A percentile compares a stretch with the other conserved stretches of the same genome.
phyloP scores from a whole-genome alignment of 2,329 filamentous ascomycete species.

The Cytospora piceae region DNA sequence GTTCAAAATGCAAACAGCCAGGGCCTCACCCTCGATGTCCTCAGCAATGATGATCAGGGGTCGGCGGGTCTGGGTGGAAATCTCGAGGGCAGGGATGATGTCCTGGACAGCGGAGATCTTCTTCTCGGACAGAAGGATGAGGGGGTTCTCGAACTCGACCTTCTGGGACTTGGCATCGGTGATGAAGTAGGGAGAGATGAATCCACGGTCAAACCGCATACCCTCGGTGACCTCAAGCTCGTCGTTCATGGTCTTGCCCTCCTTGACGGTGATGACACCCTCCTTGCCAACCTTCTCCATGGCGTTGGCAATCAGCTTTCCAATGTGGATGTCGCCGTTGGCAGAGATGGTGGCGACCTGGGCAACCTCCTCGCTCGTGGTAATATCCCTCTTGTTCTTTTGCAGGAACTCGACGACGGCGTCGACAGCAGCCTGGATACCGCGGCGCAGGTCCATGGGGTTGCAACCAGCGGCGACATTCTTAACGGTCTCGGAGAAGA shows the following conservation, averaged over 20 bases:
- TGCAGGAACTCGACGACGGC: slow-evolving; percentile 92
- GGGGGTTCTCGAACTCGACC: slow-evolving; percentile 99
- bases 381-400: slow-evolving; percentile 97
- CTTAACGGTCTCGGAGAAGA: slow-evolving; percentile 99
- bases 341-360: slow-evolving; percentile 98
- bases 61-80: slow-evolving; percentile 91
- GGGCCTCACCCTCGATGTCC: slow-evolving; percentile 97
- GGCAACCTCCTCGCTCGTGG: slow-evolving; percentile 93
- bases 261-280: slow-evolving; percentile 99
- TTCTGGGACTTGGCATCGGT: slow-evolving; percentile 98
- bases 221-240: slow-evolving; percentile 99
- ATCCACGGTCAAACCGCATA: slow-evolving; percentile 99
- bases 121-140: slow-evolving; percentile 99
- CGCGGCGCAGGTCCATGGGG: slow-evolving; percentile 97
- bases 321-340: slow-evolving; percentile 95
- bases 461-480: slow-evolving; percentile 99
- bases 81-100: slow-evolving; percentile 96
- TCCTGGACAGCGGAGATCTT: slow-evolving; percentile 99
- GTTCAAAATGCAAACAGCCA: slow-evolving; percentile 99
- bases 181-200: slow-evolving; percentile 99
- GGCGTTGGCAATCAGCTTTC: slow-evolving; percentile 92
- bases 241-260: slow-evolving; percentile 97
- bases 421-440: slow-evolving; percentile 95
- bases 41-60: slow-evolving; percentile 98
- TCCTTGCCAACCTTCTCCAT: slow-evolving; percentile 99